Evolutionary conservation across 495 filamentous ascomycete species (phyloP).

Genomic region (Penicillium canariense): DNA sequence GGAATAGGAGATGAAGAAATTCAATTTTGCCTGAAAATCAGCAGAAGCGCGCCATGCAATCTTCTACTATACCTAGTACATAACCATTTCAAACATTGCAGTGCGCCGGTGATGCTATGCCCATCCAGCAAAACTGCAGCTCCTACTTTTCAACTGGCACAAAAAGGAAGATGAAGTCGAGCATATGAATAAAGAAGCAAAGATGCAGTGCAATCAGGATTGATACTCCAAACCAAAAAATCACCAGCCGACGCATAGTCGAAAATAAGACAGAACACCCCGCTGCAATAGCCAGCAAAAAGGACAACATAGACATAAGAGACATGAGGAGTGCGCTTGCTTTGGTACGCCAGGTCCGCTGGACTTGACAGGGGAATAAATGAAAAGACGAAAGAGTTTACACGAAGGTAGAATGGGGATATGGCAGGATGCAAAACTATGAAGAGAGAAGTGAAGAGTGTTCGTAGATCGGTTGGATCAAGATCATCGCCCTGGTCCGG

Average conservation of each 20-base stretch:
- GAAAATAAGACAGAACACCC: conserved; percentile 16
- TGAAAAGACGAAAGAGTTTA: conserved; percentile 20
- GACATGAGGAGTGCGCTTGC: conserved; percentile 25
- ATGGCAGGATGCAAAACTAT: conserved; percentile 14
- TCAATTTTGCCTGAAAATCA: neutral
- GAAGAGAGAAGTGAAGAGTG: conserved; percentile 7
- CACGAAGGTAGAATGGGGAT: conserved; percentile 18
- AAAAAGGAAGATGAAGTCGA: neutral
- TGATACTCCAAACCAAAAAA: neutral
- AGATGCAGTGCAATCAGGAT: neutral
- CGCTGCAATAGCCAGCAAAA: conserved; percentile 20
- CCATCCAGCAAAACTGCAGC: neutral
- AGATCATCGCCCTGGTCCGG: neutral
- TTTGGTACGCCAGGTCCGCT: conserved; percentile 18
- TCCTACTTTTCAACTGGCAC: neutral
- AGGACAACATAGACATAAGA: conserved; percentile 26
- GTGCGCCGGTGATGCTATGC: neutral
- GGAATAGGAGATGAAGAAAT: neutral
- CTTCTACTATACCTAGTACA: neutral
- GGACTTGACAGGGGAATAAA: conserved; percentile 10
- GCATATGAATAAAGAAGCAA: neutral
- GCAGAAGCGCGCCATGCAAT: neutral
- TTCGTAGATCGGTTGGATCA: conserved; percentile 1
- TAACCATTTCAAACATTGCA: neutral
- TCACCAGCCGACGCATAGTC: neutral